Conservation (phyloP, 208 protist species). For the Angomonas deanei region DNA sequence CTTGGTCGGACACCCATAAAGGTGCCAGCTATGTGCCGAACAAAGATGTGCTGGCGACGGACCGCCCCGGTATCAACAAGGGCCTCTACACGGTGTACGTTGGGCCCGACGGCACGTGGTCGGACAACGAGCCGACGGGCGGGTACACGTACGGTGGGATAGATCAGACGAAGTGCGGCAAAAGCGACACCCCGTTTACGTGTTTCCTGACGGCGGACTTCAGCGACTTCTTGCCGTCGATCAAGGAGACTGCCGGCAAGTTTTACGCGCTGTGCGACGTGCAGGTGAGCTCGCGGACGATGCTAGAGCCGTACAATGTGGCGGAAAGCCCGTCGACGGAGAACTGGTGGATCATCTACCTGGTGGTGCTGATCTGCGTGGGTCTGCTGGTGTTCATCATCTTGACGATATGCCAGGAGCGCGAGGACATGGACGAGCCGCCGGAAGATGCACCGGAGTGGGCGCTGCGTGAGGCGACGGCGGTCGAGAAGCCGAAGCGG, state of each 20-base stretch:
- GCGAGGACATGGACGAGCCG: constrained; percentile 47
- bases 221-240: constrained; percentile 18
- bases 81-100: constrained; percentile 18
- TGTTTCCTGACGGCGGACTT: background rate
- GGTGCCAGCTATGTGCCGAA: too few species aligned
- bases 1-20: background rate
- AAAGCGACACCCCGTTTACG: background rate
- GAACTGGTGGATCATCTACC: constrained; percentile 32
- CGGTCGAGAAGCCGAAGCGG: constrained; percentile 17
- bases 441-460: constrained; percentile 43
- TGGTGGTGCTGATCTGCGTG: constrained; percentile 20
- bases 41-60: too few species aligned
- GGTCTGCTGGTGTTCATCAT: constrained; percentile 22
- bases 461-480: constrained; percentile 21
- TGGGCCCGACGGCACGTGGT: constrained; percentile 19
- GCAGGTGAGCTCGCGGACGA: constrained; percentile 14
- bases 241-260: too few species aligned
- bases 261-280: constrained; percentile 29
- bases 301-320: constrained; percentile 16
- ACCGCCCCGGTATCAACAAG: constrained; percentile 15
- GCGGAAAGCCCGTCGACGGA: constrained; percentile 12
- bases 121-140: constrained; percentile 17
- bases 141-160: constrained; percentile 29
- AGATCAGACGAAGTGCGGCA: constrained; percentile 9
- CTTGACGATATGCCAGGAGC: constrained; percentile 28